These are phyloP conservation scores for Stephania japonica DNA, from an alignment of 164 flowering plant species.

Conservation along the genomic window DNA sequence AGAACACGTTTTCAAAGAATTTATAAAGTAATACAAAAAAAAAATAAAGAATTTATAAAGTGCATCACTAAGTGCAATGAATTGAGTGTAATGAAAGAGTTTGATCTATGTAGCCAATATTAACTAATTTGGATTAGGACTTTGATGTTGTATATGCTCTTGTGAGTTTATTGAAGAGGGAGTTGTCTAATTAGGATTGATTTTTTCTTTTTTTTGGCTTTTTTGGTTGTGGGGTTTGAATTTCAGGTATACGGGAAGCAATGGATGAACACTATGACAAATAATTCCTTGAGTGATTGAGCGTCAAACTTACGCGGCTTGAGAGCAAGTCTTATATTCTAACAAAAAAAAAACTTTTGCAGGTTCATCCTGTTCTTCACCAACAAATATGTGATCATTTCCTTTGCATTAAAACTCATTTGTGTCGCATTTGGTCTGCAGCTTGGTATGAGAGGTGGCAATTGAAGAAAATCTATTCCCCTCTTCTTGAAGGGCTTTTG, in stretches of 20 bases:
- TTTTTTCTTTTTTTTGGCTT: background rate
- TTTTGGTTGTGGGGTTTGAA: constrained; percentile 1
- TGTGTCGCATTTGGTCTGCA: constrained; percentile 21
- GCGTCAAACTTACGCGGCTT: background rate
- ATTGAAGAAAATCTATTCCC: constrained; percentile 90
- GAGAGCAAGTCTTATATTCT: background rate
- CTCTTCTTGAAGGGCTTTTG: constrained; percentile 74
- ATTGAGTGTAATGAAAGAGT: background rate
- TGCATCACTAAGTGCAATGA: background rate
- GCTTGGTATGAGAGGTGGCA: constrained; percentile 94
- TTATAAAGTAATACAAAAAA: too few species aligned
- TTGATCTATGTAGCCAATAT: background rate
- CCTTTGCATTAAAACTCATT: background rate
- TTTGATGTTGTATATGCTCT: background rate
- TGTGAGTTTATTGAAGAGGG: background rate
- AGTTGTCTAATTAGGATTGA: background rate
- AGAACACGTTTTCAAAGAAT: background rate
- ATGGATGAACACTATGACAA: constrained; percentile 29
- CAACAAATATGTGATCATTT: background rate
- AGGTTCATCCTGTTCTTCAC: constrained; percentile 36
- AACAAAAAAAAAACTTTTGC: constrained; percentile 69
- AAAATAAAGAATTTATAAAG: too few species aligned
- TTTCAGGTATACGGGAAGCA: constrained; percentile 79
- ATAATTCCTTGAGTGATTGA: background rate
- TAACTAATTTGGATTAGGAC: background rate